Evolutionary conservation across 2,329 filamentous ascomycete genomes (phyloP).

Genomic region (Ramularia collo-cygni): DNA sequence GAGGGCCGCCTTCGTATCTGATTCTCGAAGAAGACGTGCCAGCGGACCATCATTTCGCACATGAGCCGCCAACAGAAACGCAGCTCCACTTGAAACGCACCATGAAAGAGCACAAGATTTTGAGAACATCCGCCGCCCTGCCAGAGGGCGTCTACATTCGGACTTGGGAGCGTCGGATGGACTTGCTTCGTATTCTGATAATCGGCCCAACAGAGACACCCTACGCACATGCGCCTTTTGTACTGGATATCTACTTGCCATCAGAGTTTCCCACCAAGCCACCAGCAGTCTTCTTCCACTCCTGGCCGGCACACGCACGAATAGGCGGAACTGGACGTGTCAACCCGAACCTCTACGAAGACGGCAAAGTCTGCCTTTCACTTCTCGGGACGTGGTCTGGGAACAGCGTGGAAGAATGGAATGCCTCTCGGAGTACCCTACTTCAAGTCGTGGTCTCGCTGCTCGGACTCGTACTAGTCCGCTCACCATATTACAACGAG

Average conservation of each 20-base stretch:
- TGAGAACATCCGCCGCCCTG: slow-evolving; percentile 41
- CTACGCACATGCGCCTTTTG: slow-evolving; percentile 54
- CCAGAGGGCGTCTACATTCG: slow-evolving; percentile 52
- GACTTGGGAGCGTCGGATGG: slow-evolving; percentile 53
- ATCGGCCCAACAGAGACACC: slow-evolving; percentile 54
- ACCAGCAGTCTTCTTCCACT: slow-evolving; percentile 53
- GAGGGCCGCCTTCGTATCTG: slow-evolving; percentile 19
- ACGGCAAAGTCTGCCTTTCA: slow-evolving; percentile 55
- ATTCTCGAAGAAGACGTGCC: slow-evolving; percentile 40
- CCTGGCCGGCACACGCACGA: slow-evolving; percentile 39
- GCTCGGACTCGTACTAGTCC: slow-evolving; percentile 40
- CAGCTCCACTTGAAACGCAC: slow-evolving; percentile 43
- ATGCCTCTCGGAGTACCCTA: slow-evolving; percentile 45
- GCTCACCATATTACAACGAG: slow-evolving; percentile 58
- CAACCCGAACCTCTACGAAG: slow-evolving; percentile 58
- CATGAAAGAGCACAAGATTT: slow-evolving; percentile 53
- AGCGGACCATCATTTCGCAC: slow-evolving; percentile 37
- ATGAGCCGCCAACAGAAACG: slow-evolving; percentile 17
- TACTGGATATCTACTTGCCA: slow-evolving; percentile 52
- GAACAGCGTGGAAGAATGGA: slow-evolving; percentile 50
- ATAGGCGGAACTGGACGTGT: slow-evolving; percentile 31
- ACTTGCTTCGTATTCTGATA: slow-evolving; percentile 52
- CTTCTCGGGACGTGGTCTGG: slow-evolving; percentile 55
- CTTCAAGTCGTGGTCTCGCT: slow-evolving; percentile 40
- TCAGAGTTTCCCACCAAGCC: slow-evolving; percentile 46